Base-by-base conservation (phyloP, 371 early-diverging fungal species). In the Mortierella sp. region DNA sequence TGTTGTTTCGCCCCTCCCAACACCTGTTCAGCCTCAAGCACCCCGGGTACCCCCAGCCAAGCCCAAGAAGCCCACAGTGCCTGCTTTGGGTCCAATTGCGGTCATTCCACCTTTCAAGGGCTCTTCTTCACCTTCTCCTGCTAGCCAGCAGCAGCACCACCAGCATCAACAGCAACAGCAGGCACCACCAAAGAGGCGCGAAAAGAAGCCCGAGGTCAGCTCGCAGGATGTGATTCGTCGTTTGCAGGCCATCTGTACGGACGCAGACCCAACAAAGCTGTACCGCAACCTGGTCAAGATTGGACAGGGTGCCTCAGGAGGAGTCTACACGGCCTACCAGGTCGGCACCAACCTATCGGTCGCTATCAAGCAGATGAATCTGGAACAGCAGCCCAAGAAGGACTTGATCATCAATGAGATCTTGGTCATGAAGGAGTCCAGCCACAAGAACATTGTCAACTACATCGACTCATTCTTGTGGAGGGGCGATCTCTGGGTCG, bases 381-480 rank as follows among this genome's bases (percentile, higher is more conserved):
- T 98, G 75, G 96, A 96, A 79, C 94, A 96, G 84, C 98, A 98
- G 89, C 98, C 98, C 34, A 97, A 97, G 88, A 97, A 98, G 89
- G 99, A 98, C 75, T 88, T 98, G 67, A 98, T 98, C 79, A 97
- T 98, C 87, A 98, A 98, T 83, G 99, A 98, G 88, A 98, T 98
- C 73, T 85, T 97, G 57, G 97, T 98, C 31, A 98, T 98, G 98
- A 94, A 95, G 80, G 96, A 95, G 76, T 92, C 95, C 50, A 89
- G 91, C 76, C 98, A 98, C 90, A 94, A 95, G 87, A 98, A 98
- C 87, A 98, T 98, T 90, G 99, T 98, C 83, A 98, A 98, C 88
- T 98, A 91, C 79, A 97, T 98, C 80, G 99, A 98, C 88, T 95
- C 96, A 71, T 98, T 95, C 88, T 84, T 98, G 72, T 94, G 90